Base-by-base conservation (phyloP, 1,284 basidiomycete genomes). In the Rhodotorula sp. region DNA sequence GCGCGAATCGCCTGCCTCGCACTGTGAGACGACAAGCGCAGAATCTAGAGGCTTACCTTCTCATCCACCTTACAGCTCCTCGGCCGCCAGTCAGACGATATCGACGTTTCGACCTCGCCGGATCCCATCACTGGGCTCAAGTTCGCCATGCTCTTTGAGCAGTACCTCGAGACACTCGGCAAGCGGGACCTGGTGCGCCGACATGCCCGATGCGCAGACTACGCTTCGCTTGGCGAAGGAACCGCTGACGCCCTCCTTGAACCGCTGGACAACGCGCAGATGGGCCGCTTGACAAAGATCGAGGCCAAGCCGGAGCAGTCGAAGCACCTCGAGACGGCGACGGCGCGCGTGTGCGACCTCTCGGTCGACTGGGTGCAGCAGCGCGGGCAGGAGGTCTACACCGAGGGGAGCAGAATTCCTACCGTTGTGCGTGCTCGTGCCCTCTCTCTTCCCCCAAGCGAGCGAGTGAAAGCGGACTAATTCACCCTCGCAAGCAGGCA, bases 301-400 rank as follows among this genome's bases (percentile, higher is more conserved):
- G 92, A 91, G 65, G 90, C 90, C 72, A 98, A 99, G 79, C 96
- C 97, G 0, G 93, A 96, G 60, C 97, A 99, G 83, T 96, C 92
- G 67, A 99, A 99, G 82, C 97, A 98, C 82, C 86, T 99, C 48
- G 96, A 99, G 83, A 98, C 97, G 0, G 96, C 94, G 0, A 91
- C 90, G n/a, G 91, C 94, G 44, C 88, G 87, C 44, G 84, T 99
- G 37, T 85, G 94, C 61, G 94, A 88, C 5, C 84, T 92, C 59
- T 92, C 94, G 70, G 85, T 99, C 64, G 97, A 99, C 82, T 90
- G 98, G 78, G 97, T 99, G 21, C 98, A 98, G 80, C 84, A 99
- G 60, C 85, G 97, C 69, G 92, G 89, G 73, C 97, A 98, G 81
- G 93, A 91, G 76, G 79, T 80, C n/a, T 99, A 99, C 82, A 88